Evolutionary conservation across 352 stramenopile species (phyloP), one percentile per base, ranked within the genome.

Genomic region (Phytophthora fragariaefolia): DNA sequence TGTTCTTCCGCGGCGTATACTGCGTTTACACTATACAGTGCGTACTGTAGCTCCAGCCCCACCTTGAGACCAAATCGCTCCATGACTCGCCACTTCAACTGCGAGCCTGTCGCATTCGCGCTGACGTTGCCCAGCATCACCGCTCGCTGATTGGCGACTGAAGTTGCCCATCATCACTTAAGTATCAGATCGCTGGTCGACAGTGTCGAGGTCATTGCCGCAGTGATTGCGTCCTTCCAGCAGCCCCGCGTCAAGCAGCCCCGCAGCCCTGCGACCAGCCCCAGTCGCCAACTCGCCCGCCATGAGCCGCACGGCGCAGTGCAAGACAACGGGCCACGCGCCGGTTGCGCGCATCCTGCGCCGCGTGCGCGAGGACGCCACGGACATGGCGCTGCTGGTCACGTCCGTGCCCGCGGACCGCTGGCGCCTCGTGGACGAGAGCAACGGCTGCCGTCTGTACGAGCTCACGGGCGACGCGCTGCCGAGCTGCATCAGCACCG

Each of bases 351-450:
- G 79, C 17, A 70, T 89, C 47, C 71, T 89, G 13, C 67, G 71
- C 17, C 75, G 75, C 18, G 62, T 83, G 54, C 77, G 70, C 36
- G 73, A 81, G 23, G 70, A 78, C 18, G 73, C 77, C 3, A 49
- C 63, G 1, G 80, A 89, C 66, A 63, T 86, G 54, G 77, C 69
- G 27, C 58, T 82, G 42, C 73, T 89, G 48, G 70, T 74, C 36
- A 69, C 63, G 34, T 42, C 50, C 13, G 63, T 60, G 58, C 75
- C 69, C 0, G 26, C 69, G 43, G 53, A 72, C 5, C 66, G 60
- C 20, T 89, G 80, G 77, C 75, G 78, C 24, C 82, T 78, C 51
- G 70, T 85, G 36, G n/a, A 40, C 27, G 80, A 86, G 34, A 80
- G 69, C 56, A 66, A 71, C 77, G 47, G 60, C 60, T 61, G 67